Base-by-base conservation (phyloP, 306 rosid species). In the Vigna mungo region DNA sequence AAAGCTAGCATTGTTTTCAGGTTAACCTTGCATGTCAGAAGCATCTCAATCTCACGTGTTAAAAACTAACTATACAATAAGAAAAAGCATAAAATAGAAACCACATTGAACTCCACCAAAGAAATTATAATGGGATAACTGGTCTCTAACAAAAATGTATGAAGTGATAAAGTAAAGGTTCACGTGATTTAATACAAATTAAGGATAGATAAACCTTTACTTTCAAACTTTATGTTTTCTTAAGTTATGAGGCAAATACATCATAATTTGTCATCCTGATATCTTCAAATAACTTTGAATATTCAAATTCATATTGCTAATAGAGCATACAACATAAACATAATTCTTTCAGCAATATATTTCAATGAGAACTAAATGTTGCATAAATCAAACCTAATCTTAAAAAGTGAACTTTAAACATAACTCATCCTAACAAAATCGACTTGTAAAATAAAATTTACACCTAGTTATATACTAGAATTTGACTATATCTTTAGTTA, bases 21-120 rank as follows among this genome's bases (percentile, higher is more conserved):
- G 66, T 67, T 69, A 81, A 44, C 9, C 4, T 75, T 75, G 4
- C 43, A 49, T 60, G 59, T 51, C 43, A 25, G 60, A 68, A 56
- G 55, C 65, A 48, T 67, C 13, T 34, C 62, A 46, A 39, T 37
- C n/a, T 65, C 68, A 12, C 20, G 13, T 48, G 37, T 36, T 18
- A 59, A 53, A 37, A 49, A 66, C 48, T 43, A 43, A 18, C 65
- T 69, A 60, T 14, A 81, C 52, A 60, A 27, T n/a, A 47, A n/a
- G 9, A 46, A 46, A 6, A 7, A 30, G 17, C 12, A 65, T 53
- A 6, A 15, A 53, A 17, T 2, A 6, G 5, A 11, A 47, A 54
- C 7, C 3, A 18, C 12, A 9, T 15, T 0, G 0, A 82, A 61
- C 68, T 63, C 64, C 17, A 71, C 58, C 78, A 37, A 23, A 64